Evolutionary conservation across 1,284 basidiomycete genomes (phyloP).

Genomic region (Malassezia yamatoensis): DNA sequence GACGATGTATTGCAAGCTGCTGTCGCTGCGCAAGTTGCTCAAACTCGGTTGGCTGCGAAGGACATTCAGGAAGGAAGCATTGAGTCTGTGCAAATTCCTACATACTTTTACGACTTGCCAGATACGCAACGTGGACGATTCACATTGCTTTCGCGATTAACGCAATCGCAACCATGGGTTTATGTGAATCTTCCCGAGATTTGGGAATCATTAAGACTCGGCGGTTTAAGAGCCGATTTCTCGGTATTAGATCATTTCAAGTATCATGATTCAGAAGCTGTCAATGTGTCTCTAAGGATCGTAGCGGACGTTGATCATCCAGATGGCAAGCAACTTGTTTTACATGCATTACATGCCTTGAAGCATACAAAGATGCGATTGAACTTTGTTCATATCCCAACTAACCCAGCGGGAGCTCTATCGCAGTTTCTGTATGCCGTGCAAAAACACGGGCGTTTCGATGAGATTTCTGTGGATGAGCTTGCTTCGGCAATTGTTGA

Average conservation of each 20-base stretch:
- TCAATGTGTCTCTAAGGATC: conserved; percentile 48
- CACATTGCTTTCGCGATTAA: conserved; percentile 55
- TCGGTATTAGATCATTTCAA: conserved; percentile 52
- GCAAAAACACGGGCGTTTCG: background rate
- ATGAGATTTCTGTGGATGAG: background rate
- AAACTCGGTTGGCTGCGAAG: conserved; percentile 18
- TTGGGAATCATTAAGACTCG: background rate
- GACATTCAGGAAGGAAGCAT: conserved; percentile 59
- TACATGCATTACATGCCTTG: background rate
- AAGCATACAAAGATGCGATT: background rate
- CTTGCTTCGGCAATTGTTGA: background rate
- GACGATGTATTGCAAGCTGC: conserved; percentile 51
- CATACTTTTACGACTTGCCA: conserved; percentile 81
- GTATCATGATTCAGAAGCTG: conserved; percentile 55
- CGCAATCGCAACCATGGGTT: conserved; percentile 49
- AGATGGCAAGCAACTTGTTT: background rate
- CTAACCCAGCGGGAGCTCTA: background rate
- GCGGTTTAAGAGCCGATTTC: conserved; percentile 28
- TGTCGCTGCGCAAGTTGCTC: conserved; percentile 25
- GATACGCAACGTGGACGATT: conserved; percentile 63
- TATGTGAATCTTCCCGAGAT: conserved; percentile 5
- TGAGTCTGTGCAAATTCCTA: conserved; percentile 53
- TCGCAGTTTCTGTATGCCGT: background rate
- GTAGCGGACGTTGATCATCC: background rate
- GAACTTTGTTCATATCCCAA: background rate